Conservation (phyloP, 2,329 filamentous ascomycete species). For the Colletotrichum lindemuthianum region DNA sequence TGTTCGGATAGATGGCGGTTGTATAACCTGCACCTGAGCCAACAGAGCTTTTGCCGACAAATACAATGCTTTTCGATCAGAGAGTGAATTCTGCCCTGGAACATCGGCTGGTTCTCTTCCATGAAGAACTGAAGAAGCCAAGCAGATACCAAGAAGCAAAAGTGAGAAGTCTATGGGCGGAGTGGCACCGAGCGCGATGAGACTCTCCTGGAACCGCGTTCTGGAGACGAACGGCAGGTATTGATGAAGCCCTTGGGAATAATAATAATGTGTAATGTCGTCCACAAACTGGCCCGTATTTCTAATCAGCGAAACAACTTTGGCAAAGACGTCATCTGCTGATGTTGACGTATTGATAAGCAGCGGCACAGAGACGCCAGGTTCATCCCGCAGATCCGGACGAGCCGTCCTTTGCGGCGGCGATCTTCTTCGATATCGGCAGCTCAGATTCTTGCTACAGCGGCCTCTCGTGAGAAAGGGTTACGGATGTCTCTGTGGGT, state of each 20-base stretch:
- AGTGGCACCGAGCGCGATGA: conserved; percentile 35
- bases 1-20: conserved; percentile 38
- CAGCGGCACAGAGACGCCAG: not conserved
- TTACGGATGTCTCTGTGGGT: conserved; percentile 19
- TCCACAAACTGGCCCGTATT: conserved; percentile 29
- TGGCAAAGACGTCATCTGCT: not conserved
- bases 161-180: conserved; percentile 16
- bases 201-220: conserved; percentile 40
- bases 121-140: not conserved
- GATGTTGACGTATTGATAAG: not conserved
- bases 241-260: conserved; percentile 41
- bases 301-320: not conserved
- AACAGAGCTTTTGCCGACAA: not conserved
- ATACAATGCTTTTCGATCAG: conserved; percentile 34
- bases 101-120: not conserved
- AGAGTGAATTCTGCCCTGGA: not conserved
- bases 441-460: not conserved
- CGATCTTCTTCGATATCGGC: not conserved
- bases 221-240: conserved; percentile 44
- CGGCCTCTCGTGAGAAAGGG: not conserved
- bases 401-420: not conserved
- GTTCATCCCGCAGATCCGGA: too few relatives aligned
- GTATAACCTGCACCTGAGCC: not conserved
- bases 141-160: not conserved
- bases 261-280: conserved; percentile 44